Evolutionary conservation across 495 filamentous ascomycete species (phyloP).

Genomic region (Pyronema domesticum): DNA sequence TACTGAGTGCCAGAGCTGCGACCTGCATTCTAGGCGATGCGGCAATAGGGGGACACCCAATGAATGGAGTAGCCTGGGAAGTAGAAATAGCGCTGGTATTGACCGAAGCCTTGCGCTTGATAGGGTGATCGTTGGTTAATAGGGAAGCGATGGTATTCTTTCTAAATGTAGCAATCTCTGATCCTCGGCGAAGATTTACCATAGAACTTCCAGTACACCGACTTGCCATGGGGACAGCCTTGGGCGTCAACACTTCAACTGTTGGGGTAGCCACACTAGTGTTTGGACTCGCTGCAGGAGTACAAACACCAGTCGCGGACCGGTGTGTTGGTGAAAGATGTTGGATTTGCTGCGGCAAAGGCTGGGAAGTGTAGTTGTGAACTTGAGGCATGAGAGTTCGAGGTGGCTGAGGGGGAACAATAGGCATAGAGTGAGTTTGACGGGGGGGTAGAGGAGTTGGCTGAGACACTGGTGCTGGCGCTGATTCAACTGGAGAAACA

Average conservation of each 20-base stretch:
- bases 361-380: conserved; percentile 29
- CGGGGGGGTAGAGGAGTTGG: conserved; percentile 22
- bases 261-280: conserved; percentile 25
- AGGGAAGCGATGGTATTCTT: too few species aligned
- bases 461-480: conserved; percentile 11
- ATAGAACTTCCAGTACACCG: too few species aligned
- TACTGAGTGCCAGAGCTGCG: too few species aligned
- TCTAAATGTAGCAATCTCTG: too few species aligned
- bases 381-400: conserved; percentile 41
- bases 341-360: conserved; percentile 53
- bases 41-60: too few species aligned
- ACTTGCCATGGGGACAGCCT: too few species aligned
- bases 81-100: too few species aligned
- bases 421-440: conserved; percentile 32
- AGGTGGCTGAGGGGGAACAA: conserved; percentile 31
- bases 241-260: conserved; percentile 28
- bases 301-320: conserved; percentile 51
- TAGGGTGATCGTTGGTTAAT: too few species aligned
- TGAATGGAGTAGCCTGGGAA: too few species aligned
- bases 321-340: conserved; percentile 36
- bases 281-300: conserved; percentile 78
- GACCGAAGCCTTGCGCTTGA: too few species aligned
- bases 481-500: conserved; percentile 8
- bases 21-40: too few species aligned
- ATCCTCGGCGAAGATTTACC: too few species aligned